Base-by-base conservation (phyloP, 2,329 filamentous ascomycete species). In the Aspergillus sergii region DNA sequence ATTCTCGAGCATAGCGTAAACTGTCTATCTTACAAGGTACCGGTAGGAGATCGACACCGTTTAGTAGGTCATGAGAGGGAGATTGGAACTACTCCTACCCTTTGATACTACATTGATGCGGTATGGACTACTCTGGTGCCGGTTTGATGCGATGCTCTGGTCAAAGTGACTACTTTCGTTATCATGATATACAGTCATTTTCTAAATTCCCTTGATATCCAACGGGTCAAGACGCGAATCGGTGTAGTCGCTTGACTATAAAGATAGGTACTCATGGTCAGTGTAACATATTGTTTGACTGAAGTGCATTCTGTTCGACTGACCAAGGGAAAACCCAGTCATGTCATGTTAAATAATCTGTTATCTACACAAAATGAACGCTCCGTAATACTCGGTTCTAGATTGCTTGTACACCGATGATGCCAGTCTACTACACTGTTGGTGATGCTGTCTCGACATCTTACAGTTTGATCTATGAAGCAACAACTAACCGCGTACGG, bases 161-260 rank as follows among this genome's bases (percentile, higher is more conserved):
- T 4, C 16, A n/a, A n/a, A n/a, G 7, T 41, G 19, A 41, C 39
- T n/a, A 4, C 39, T 41, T n/a, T 41, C 3, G 3, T 10, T 4
- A 19, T n/a, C 39, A 9, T 36, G 12, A 6, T n/a, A 41, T 19
- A 6, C 7, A 3, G 19, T 41, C 39, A n/a, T 9, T 1, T 1
- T 19, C 6, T 10, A n/a, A 7, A 19, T 41, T 8, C 4, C 1
- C 7, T 8, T 2, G 16, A 41, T n/a, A 9, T 41, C 19, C 6
- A n/a, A 4, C 14, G 1, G 1, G 7, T n/a, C 19, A 4, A 1
- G 14, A n/a, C 4, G 16, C 5, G 0, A 41, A 9, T n/a, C 6
- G 1, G 7, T 9, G 3, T 8, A n/a, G 16, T 41, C 19, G 3
- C 14, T 36, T 36, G 16, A 36, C 34, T 6, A 16, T 14, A 16